A percentile compares a stretch with the other conserved stretches of the same genome.
Evolutionary conservation across 768 basidiomycete genomes (phyloP).

Genomic region (Boletus patriciae): DNA sequence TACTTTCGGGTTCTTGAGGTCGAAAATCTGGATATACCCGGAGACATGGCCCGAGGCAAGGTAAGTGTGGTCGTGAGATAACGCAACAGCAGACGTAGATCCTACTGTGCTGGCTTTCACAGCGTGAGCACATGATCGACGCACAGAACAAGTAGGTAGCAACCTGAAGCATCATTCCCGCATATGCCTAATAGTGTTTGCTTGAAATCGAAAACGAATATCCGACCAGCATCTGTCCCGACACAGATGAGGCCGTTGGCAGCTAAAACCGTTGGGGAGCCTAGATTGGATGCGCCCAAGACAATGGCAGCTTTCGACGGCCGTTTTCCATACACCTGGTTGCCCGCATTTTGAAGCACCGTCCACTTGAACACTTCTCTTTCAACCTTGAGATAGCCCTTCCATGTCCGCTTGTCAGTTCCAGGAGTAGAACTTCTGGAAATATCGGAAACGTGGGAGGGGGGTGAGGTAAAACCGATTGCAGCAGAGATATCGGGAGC

Average conservation of each 20-base stretch:
- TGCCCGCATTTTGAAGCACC: constrained; percentile 55
- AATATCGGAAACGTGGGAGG: constrained; percentile 68
- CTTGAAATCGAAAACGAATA: constrained; percentile 87
- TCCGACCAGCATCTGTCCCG: constrained; percentile 77
- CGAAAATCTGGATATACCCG: constrained; percentile 85
- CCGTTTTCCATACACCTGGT: constrained; percentile 52
- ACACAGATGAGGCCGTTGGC: constrained; percentile 88
- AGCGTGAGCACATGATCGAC: constrained; percentile 21
- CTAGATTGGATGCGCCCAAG: constrained; percentile 56
- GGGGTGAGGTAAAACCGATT: constrained; percentile 50
- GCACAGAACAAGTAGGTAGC: constrained; percentile 11
- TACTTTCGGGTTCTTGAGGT: constrained; percentile 65
- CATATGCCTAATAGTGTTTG: constrained; percentile 82
- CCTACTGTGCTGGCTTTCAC: constrained; percentile 60
- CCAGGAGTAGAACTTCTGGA: constrained; percentile 68
- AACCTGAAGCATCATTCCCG: constrained; percentile 68
- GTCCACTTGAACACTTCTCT: constrained; percentile 80
- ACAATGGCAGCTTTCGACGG: constrained; percentile 62
- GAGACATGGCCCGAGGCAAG: constrained; percentile 83
- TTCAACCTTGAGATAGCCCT: constrained; percentile 25
- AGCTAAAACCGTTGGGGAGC: constrained; percentile 76
- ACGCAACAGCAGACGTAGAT: constrained; percentile 81
- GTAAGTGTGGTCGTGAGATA: constrained; percentile 94
- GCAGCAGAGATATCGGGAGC: constrained; percentile 46
- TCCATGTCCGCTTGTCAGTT: constrained; percentile 21